Base-by-base conservation (phyloP, 495 filamentous ascomycete species). In the Podospora pseudopauciseta region DNA sequence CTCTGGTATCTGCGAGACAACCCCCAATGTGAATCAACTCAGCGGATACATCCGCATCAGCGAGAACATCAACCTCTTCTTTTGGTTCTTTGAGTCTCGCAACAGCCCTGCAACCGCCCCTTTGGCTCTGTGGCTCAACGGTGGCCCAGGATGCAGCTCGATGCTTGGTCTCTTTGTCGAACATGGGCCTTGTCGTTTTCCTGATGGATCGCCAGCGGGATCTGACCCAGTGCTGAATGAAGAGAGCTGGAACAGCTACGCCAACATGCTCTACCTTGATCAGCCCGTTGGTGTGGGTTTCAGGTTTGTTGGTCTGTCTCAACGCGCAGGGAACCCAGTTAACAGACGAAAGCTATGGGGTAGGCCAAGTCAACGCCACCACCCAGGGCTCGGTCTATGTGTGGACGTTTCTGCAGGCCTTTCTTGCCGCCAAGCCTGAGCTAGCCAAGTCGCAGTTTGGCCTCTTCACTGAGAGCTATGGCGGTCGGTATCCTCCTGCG, bases 131-230 rank as follows among this genome's bases (percentile, higher is more conserved):
- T 88, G 83, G 81, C 81, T 88, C 68, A 87, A 87, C 62, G 86
- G 87, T 16, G 88, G 88, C 0, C 87, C 87, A 0, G 88, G 87
- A 18, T 84, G 80, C 56, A 84, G 82, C 2, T 84, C 82, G 1
- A 85, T 89, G 82, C 86, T 88, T 66, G 88, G 87, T 16, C 75
- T 90, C 9, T 83, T 91, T 70, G 74, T 76, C 68, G 87, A 90
- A 72, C 86, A 87, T 71, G 88, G 87, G 0, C 88, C 88, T 3
- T 90, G 88, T 69, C 73, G 77, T n/a, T 86, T 87, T 66, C 79
- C 86, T 34, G 83, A 86, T 65, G 78, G 78, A 6, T 78, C 84
- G 59, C 82, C 79, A 27, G 81, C 77, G 16, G 32, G 19, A 3
- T 20, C 61, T 4, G 11, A 34, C 9, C 86, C 85, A 2, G 80